Evolutionary conservation across 1,284 basidiomycete species (phyloP), one percentile per base, ranked within the genome.

Genomic region (Agroathelia rolfsii): DNA sequence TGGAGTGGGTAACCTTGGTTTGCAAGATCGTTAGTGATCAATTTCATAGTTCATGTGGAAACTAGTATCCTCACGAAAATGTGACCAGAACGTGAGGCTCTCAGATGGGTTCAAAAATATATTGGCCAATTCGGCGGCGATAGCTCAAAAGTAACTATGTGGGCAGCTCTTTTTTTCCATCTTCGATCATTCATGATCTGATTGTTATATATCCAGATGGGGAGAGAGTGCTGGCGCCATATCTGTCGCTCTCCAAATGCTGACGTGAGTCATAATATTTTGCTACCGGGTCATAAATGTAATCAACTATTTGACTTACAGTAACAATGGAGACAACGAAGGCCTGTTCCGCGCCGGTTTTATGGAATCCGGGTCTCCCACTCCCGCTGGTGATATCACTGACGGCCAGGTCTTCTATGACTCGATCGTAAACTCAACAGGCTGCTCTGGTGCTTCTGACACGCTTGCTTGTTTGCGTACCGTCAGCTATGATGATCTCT

Each of bases 1-100:
- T 5, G 67, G 69, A 2, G 50, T 70, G 2, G 62, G 66, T 2
- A 76, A 76, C 43, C 46, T 72, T 1, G 74, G 74, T 4, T 48
- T 75, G 3, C 61, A 59, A 33, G 69, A 72, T 42, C 68, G 70
- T 72, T 40, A 43, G 66, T 53, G 3, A 27, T 22, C 9, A 9
- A 8, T 8, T 14, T 4, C 17, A 34, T 11, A 27, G 19, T 13
- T 16, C 4, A 10, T 8, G 4, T 4, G 23, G 24, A 22, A 7
- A 13, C 24, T 20, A 17, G 1, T 15, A 10, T n/a, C 8, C 8
- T 24, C 13, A 24, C 13, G 14, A 33, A 22, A 14, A 24, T 11
- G 21, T 10, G 14, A 24, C 32, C 33, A 63, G 59, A 62, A 40
- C 47, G 50, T n/a, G 37, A 56, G 2, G 69, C 64, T 0, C 46